Evolutionary conservation across 805 yeast species (phyloP).

Genomic region (Starmerella ratchasimensis): DNA sequence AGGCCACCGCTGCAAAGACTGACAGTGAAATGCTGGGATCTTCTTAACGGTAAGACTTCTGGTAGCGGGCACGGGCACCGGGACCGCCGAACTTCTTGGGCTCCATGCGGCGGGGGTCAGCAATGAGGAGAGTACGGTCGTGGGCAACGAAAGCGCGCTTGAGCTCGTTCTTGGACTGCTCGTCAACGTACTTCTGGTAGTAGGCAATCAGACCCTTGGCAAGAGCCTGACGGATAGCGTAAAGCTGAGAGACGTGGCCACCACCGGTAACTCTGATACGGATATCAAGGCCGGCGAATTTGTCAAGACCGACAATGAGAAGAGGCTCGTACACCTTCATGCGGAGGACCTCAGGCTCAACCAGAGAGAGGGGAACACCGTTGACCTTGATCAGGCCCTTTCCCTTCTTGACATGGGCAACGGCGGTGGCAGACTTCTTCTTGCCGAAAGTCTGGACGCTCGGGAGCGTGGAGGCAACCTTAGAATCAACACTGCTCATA

Average conservation of each 20-base stretch:
- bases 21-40: neutral
- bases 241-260: conserved; percentile 99
- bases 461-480: conserved; percentile 11
- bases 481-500: conserved; percentile 9
- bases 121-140: conserved; percentile 99
- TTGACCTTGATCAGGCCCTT: conserved; percentile 98
- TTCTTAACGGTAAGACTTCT: conserved; percentile 98
- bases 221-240: conserved; percentile 99
- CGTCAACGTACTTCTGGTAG: conserved; percentile 99
- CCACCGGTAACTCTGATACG: conserved; percentile 99
- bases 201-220: conserved; percentile 99
- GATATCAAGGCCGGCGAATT: conserved; percentile 95
- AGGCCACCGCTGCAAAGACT: neutral
- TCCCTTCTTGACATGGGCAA: conserved; percentile 99
- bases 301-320: conserved; percentile 95
- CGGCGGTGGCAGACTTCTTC: conserved; percentile 99
- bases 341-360: conserved; percentile 97
- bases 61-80: conserved; percentile 99
- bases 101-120: conserved; percentile 99
- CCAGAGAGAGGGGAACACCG: conserved; percentile 98
- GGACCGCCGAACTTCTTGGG: conserved; percentile 99
- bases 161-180: conserved; percentile 98
- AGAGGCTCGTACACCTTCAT: conserved; percentile 99
- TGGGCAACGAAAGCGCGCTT: conserved; percentile 94
- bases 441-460: conserved; percentile 88